These are phyloP conservation scores for Euphrasia confusa DNA, from an alignment of 257 asterid species.

Conservation along the genomic window DNA sequence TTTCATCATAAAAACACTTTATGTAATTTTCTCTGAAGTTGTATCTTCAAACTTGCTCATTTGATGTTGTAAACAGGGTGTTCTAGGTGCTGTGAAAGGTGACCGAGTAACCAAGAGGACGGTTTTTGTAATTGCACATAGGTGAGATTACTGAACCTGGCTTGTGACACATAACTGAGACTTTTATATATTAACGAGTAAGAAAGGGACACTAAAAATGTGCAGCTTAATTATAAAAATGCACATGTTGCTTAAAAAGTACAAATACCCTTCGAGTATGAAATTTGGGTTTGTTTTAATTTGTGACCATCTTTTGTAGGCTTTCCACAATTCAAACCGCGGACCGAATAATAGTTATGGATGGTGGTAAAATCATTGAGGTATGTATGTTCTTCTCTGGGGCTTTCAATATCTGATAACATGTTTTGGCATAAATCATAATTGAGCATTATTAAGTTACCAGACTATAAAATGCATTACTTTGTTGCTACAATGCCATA, in stretches of 20 bases:
- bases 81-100: constrained; percentile 55
- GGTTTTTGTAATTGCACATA: constrained; percentile 78
- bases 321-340: constrained; percentile 89
- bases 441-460: no score
- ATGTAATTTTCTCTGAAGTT: neutral
- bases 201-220: neutral
- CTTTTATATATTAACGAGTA: neutral
- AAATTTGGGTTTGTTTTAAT: neutral
- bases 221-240: neutral
- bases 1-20: neutral
- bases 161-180: neutral
- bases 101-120: constrained; percentile 64
- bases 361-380: constrained; percentile 78
- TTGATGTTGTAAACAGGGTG: constrained; percentile 44
- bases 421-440: neutral
- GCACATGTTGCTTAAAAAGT: neutral
- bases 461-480: no score
- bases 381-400: constrained; percentile 28
- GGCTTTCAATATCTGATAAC: neutral
- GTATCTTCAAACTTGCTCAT: constrained; percentile 19
- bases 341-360: constrained; percentile 81
- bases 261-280: neutral
- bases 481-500: no score
- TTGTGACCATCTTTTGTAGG: constrained; percentile 39
- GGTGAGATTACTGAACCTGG: constrained; percentile 35